Evolutionary conservation across 805 yeast genomes (phyloP), one percentile per base, ranked within the genome.

Genomic region (Saccharomycopsis microspora): DNA sequence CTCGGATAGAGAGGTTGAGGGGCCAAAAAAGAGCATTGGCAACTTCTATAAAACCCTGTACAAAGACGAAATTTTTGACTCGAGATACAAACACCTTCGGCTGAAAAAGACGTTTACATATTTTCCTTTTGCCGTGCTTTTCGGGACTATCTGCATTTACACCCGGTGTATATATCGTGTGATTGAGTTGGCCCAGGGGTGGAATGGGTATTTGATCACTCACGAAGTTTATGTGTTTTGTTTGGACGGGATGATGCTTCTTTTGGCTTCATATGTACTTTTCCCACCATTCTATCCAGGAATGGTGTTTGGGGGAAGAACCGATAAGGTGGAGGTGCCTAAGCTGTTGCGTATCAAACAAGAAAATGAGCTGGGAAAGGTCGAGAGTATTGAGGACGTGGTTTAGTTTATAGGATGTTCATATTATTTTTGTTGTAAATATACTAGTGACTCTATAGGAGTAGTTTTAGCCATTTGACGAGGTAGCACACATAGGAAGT

Each of bases 141-240:
- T 63, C 3, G 67, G 82, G 1, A 76, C 78, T 3, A 28, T 74
- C 3, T 70, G 77, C 40, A 70, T 86, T 29, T 80, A 74, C 53
- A 66, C 76, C 32, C 73, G 96, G 58, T 82, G 89, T 54, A 66
- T 80, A 39, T 86, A 84, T 63, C 74, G 95, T 59, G 71, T 85
- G 32, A 70, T 75, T 37, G 96, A 87, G 62, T 67, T 87, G 49
- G 62, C 78, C 3, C 77, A 79, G 57, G 90, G 89, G 9, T 85
- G 89, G 82, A 50, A 58, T 5, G 90, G 95, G 1, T 68, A 62
- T 48, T 65, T 87, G 56, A 81, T 84, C 43, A 66, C 70, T 2
- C 76, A 74, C 46, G 87, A 82, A 59, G 61, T 67, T 42, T 79
- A 73, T 56, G 75, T 82, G 56, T 65, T 81, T 59, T 67, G 73